phyloP scores from a whole-genome alignment of 495 filamentous ascomycete genomes.

The Penicillium coffeae region DNA sequence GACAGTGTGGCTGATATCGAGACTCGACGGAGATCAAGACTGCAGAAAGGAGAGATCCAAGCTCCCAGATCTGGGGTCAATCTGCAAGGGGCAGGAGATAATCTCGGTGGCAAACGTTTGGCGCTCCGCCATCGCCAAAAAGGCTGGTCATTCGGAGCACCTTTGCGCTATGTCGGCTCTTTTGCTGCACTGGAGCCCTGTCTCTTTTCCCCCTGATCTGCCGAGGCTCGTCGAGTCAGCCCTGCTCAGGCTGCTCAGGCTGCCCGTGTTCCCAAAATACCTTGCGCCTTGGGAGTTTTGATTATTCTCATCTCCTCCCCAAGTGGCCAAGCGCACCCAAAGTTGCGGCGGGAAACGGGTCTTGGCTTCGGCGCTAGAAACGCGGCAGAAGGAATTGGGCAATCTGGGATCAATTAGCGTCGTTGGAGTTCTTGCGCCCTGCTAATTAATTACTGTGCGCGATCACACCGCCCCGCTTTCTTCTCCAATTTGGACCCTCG shows the following conservation, averaged over 20 bases:
- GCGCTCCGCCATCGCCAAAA: neutral
- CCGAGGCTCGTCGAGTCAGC: no score
- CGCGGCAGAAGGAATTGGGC: conserved; percentile 26
- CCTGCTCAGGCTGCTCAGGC: no score
- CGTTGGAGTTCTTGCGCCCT: conserved; percentile 8
- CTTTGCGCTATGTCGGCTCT: neutral
- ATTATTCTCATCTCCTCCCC: neutral
- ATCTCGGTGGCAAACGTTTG: conserved; percentile 12
- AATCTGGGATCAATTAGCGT: conserved; percentile 20
- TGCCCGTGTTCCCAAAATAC: neutral
- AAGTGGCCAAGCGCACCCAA: conserved; percentile 4
- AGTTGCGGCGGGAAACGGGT: conserved; percentile 22
- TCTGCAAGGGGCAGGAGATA: conserved; percentile 28
- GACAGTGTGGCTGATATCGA: no score
- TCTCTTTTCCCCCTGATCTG: no score
- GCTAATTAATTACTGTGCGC: neutral
- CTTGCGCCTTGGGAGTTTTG: neutral
- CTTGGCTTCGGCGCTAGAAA: conserved; percentile 35
- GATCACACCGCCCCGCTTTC: conserved; percentile 15
- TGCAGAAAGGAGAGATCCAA: conserved; percentile 1
- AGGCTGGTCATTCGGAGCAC: neutral
- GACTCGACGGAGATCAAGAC: neutral
- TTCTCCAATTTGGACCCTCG: conserved; percentile 8
- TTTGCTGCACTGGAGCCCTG: neutral
- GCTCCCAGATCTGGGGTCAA: conserved; percentile 22